Base-by-base conservation (phyloP, 805 yeast species). In the Starmerella floris region DNA sequence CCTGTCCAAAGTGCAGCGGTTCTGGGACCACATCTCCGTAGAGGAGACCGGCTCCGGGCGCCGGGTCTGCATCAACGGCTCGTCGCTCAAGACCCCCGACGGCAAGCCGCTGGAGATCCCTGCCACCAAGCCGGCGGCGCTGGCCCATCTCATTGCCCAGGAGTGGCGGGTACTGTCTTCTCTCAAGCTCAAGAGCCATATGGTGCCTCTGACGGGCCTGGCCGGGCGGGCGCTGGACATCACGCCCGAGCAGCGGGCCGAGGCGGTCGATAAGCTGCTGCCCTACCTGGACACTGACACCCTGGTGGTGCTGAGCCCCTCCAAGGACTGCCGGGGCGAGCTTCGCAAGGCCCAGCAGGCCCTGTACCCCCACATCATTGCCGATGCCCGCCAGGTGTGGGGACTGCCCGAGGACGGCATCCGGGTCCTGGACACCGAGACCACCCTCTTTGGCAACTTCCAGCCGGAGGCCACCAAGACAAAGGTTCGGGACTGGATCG, bases 211-310 rank as follows among this genome's bases (percentile, higher is more conserved):
- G 46, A 91, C 98, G 0, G 83, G 95, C 0, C 63, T 91, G 41
- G 77, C 81, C 4, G 77, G 96, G 1, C 70, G 98, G 49, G 83
- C 94, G 15, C 74, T 91, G 37, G 99, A 91, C 59, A 64, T 91
- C 51, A 61, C 67, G 22, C 53, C 57, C 11, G 66, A 70, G 2
- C 73, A 77, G 34, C 79, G 80, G 4, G 72, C 68, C 4, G 73
- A 71, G 34, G 72, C 83, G 19, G 70, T 74, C 47, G 61, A 68
- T 34, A 72, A 72, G 49, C 63, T 91, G 48, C 64, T 88, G 55
- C 75, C 87, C 42, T 91, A 87, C 57, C 66, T 93, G 45, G 98
- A 91, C 59, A 91, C 98, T 0, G 99, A 91, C 61, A 85, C 97
- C 1, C 66, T 94, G 49, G 68, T 91, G 41, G 84, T 88, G 8